A percentile compares a stretch with the other conserved stretches of the same genome.
Evolutionary conservation across 106 monocot genomes (phyloP).

Genomic region (Dioscorea alata): DNA sequence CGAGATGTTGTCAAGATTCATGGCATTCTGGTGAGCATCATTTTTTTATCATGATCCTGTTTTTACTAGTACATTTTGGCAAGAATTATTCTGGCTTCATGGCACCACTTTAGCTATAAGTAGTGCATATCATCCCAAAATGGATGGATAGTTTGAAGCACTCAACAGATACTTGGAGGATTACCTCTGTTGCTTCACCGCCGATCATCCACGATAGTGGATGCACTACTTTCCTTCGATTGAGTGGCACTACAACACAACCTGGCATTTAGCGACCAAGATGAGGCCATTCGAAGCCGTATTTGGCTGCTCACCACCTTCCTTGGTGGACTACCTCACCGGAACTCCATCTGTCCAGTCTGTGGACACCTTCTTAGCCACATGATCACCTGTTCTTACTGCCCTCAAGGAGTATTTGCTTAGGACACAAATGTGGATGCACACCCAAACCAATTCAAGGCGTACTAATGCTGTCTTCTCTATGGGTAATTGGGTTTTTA

Average conservation of each 20-base stretch:
- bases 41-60: not conserved
- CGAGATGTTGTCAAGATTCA: not conserved
- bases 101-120: not conserved
- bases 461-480: too few relatives aligned
- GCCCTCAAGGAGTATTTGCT: too few relatives aligned
- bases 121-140: not conserved
- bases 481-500: too few relatives aligned
- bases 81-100: not conserved
- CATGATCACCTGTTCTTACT: too few relatives aligned
- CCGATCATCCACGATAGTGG: not conserved
- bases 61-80: not conserved
- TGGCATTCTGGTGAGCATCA: not conserved
- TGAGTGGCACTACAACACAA: not conserved
- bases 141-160: not conserved
- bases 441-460: too few relatives aligned
- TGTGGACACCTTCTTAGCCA: too few relatives aligned
- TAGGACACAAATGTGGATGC: too few relatives aligned
- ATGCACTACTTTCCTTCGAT: not conserved
- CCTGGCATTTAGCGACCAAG: not conserved
- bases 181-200: not conserved
- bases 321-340: not conserved
- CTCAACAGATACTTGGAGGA: not conserved
- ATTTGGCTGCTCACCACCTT: not conserved
- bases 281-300: not conserved
- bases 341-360: too few relatives aligned